Base-by-base conservation (phyloP, 2,329 filamentous ascomycete species). In the Penicillium rolfsii region DNA sequence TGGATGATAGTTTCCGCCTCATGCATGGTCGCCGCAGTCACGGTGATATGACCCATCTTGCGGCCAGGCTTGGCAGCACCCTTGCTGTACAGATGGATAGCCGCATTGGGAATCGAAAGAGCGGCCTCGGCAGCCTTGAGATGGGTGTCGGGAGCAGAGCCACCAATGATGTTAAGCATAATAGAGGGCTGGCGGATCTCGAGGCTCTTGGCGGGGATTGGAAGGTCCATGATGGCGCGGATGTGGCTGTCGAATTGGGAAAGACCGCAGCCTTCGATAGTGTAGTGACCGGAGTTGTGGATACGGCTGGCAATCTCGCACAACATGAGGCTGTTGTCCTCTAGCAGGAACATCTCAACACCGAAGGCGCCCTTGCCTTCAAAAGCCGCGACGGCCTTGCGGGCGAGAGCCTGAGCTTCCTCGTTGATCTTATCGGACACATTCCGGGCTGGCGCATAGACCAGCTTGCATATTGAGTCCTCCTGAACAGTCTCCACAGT, bases 221-320 rank as follows among this genome's bases (percentile, higher is more conserved):
- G 86, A 5, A 88, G 77, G 70, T 87, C 86, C 40, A 97, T 85
- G 64, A 99, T 94, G 1, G 94, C 88, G 61, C 89, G 87, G 9
- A 98, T 85, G 73, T 99, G 93, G 1, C 92, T 90, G 74, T 95
- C 92, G 78, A 91, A 99, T 77, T 99, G 95, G 0, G 93, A 97
- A 62, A 94, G 86, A 0, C 89, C 88, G 52, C 95, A 91, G 4
- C 91, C 91, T 80, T 99, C 94, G 66, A 98, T 98, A 2, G 91
- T 96, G 78, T 93, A 94, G 78, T 98, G 95, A 0, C 95, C 95
- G 0, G 91, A 96, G 80, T 97, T 97, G 79, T 97, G 93, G 54
- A 87, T 85, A 41, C 91, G 84, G 12, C 91, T 91, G 0, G 91
- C 91, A 64, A 96, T 89, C 78, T 97, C 93, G 76, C 96, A 97